Evolutionary conservation across 768 basidiomycete species (phyloP), one percentile per base, ranked within the genome.

Genomic region (Saitozyma sp.): DNA sequence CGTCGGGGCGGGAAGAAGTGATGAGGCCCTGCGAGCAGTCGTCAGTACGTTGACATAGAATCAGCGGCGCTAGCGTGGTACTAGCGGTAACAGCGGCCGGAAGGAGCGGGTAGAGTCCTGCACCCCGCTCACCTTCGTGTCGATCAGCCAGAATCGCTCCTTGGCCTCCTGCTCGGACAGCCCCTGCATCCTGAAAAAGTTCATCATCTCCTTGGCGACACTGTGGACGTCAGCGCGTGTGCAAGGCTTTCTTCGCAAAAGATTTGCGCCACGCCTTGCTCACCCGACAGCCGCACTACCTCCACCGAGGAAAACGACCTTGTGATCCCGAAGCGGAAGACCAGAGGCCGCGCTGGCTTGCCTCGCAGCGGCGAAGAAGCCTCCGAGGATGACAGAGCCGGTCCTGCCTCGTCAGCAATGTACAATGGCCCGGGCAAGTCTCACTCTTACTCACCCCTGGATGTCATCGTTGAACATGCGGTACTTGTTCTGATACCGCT

Each of bases 401-500:
- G 93, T 97, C 49, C 88, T 87, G 71, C 38, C 39, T 62, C 46
- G 39, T 65, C 57, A 73, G 61, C 52, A 39, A 20, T 2, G 29
- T 20, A 40, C 19, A 19, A 49, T 16, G 20, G 45, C 41, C 37
- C 8, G 29, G 49, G 42, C n/a, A 16, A 43, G n/a, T 9, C 38
- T 7, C 8, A 53, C 17, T 8, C 11, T 17, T 16, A 57, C 68
- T 67, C 55, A 74, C 68, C 85, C 88, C 75, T 92, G 91, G 67
- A 93, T 91, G 74, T 94, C 91, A 68, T 95, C 92, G 75, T 92
- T 92, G 83, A 92, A 92, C 41, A 89, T 82, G 20, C 87, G 87
- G 75, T 90, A 92, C 57, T 86, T 83, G 65, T 87, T 79, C 59
- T 89, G 85, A 82, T 88, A 92, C 48, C 85, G 82, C 46, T 87